Base-by-base conservation (phyloP, 179 eudicot species). In the Vitellaria paradoxa region DNA sequence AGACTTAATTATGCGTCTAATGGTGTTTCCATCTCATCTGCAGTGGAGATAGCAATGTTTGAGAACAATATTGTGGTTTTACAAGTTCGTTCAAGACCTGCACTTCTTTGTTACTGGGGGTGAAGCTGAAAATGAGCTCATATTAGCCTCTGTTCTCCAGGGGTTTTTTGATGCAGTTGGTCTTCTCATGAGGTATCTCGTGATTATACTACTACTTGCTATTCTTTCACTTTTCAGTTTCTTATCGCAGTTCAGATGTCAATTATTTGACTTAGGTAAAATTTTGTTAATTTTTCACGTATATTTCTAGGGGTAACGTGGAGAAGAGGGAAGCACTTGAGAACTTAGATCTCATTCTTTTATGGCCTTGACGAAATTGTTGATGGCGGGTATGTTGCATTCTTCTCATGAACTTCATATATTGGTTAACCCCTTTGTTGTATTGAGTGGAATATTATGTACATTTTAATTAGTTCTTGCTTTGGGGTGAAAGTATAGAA, bases 321-420 rank as follows among this genome's bases (percentile, higher is more conserved):
- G 94, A 94, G 56, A 91, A 94, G 86, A 82, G 79, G 72, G 96
- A 91, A 82, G 98, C 97, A 70, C 97, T 93, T 53, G 97, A 93
- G 81, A 94, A 94, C 83, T 85, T 94, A 85, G 98, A 94, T 86
- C 94, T 94, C 73, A 91, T 94, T 79, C 94, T 94, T 78, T 79
- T 94, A 40, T 93, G n/a, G 97, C 89, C 91, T 94, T 47, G 98
- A 94, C 85, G 97, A 94, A 86, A 93, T 94, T 74, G 85, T 91
- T 75, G 98, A 94, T 86, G 89, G 97, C 84, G 94, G 98, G 98
- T 94, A 87, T 79, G 86, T 26, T 50, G 8, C 26, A 9, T 70
- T 37, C 59, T 65, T 56, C 66, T 73, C 69, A 26, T 50, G 65
- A 75, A 17, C 53, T 37, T 74, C n/a, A 45, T 56, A 15, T 55